Conservation (phyloP, 2,329 filamentous ascomycete genomes). For the Aspergillus calidoustus region DNA sequence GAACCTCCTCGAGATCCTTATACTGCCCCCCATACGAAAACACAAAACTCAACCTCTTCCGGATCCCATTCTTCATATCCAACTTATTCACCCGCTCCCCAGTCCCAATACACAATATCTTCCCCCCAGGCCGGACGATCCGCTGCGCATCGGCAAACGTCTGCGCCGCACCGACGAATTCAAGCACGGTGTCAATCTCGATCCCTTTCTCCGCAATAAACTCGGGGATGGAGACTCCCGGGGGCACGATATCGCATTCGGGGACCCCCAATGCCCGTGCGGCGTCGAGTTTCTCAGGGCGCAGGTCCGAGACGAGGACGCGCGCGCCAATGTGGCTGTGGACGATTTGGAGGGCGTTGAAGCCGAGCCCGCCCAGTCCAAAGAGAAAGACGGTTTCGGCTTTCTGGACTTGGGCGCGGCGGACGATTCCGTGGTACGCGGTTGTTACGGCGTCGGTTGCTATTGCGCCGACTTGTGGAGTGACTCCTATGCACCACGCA, state of each 20-base stretch:
- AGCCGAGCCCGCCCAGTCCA: constrained; percentile 48
- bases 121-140: constrained; percentile 34
- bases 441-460: constrained; percentile 50
- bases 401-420: constrained; percentile 40
- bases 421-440: constrained; percentile 46
- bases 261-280: constrained; percentile 39
- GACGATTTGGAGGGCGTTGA: constrained; percentile 49
- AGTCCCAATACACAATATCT: constrained; percentile 47
- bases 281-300: constrained; percentile 35
- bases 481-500: constrained; percentile 14
- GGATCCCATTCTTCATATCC: constrained; percentile 51
- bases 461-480: constrained; percentile 41
- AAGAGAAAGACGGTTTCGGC: constrained; percentile 47
- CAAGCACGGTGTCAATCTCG: constrained; percentile 37
- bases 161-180: constrained; percentile 43
- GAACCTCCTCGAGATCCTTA: constrained; percentile 36
- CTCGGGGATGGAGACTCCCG: constrained; percentile 32
- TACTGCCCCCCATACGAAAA: constrained; percentile 52
- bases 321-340: constrained; percentile 54
- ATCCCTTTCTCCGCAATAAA: constrained; percentile 33
- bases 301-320: constrained; percentile 41
- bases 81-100: constrained; percentile 46
- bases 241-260: constrained; percentile 35
- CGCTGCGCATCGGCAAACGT: constrained; percentile 42
- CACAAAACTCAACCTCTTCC: constrained; percentile 48